Percentiles rank a stretch among this genome's conserved stretches.
These are phyloP conservation scores for Monosporascus sp. DNA, from an alignment of 2,329 filamentous ascomycete genomes.

Conservation along the genomic window DNA sequence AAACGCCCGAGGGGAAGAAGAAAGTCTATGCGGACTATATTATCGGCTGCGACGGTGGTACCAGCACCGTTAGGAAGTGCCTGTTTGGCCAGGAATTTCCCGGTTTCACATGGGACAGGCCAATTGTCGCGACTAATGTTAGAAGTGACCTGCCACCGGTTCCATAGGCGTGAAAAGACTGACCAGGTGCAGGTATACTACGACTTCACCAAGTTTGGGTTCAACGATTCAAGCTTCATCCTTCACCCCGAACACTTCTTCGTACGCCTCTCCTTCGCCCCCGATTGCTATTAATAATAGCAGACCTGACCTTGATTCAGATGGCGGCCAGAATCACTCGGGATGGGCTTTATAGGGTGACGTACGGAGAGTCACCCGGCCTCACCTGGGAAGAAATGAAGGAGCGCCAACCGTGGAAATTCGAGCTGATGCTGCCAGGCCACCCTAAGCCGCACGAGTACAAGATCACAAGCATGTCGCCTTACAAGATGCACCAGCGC, in stretches of 20 bases:
- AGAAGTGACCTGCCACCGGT: slow-evolving; percentile 10
- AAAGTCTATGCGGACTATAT: slow-evolving; percentile 45
- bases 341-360: slow-evolving; percentile 57
- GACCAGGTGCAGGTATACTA: slow-evolving; percentile 48
- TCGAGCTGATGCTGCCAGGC: slow-evolving; percentile 52
- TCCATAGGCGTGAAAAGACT: background rate
- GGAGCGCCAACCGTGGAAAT: slow-evolving; percentile 48
- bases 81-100: slow-evolving; percentile 53
- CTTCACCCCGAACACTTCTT: slow-evolving; percentile 55
- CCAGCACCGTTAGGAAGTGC: slow-evolving; percentile 39
- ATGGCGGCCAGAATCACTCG: slow-evolving; percentile 56
- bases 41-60: slow-evolving; percentile 51
- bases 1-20: slow-evolving; percentile 30
- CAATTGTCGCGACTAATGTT: slow-evolving; percentile 59
- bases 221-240: slow-evolving; percentile 53
- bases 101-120: slow-evolving; percentile 53
- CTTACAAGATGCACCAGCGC: slow-evolving; percentile 57
- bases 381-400: slow-evolving; percentile 48
- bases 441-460: slow-evolving; percentile 54
- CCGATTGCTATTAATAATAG: background rate
- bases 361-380: slow-evolving; percentile 53
- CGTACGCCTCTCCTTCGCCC: slow-evolving; percentile 20
- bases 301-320: slow-evolving; percentile 21
- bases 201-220: slow-evolving; percentile 50
- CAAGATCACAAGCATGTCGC: slow-evolving; percentile 49